A percentile compares a stretch with the other conserved stretches of the same genome.
Evolutionary conservation across 2,329 filamentous ascomycete species (phyloP).

Genomic region (Talaromyces islandicus): DNA sequence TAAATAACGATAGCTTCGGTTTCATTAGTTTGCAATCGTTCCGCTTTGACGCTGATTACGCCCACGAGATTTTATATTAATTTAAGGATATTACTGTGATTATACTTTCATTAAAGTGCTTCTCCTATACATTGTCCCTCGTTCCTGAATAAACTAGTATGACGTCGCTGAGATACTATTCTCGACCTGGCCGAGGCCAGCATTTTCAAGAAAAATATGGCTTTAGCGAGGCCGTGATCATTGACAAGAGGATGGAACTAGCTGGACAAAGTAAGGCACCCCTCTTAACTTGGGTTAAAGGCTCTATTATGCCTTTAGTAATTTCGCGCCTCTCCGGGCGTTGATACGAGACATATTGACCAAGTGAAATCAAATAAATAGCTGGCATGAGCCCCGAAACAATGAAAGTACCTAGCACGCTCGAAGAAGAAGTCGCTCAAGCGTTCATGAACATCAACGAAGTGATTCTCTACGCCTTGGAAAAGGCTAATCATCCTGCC

Average conservation of each 20-base stretch:
- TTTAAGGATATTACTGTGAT: too few species aligned
- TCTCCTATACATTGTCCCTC: not conserved
- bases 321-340: too few species aligned
- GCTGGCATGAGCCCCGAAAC: slow-evolving; percentile 9
- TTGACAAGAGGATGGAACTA: slow-evolving; percentile 4
- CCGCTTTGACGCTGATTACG: too few species aligned
- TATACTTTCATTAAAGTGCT: too few species aligned
- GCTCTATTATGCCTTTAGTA: not conserved
- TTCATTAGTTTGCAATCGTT: too few species aligned
- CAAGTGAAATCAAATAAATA: not conserved
- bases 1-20: too few species aligned
- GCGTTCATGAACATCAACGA: slow-evolving; percentile 10
- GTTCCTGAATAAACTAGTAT: not conserved
- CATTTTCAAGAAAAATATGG: slow-evolving; percentile 9
- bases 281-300: not conserved
- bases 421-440: slow-evolving; percentile 9
- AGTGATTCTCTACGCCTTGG: slow-evolving; percentile 8
- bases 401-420: not conserved
- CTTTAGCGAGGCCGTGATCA: slow-evolving; percentile 9
- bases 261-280: slow-evolving; percentile 4
- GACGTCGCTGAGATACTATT: slow-evolving; percentile 5
- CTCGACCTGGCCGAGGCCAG: slow-evolving; percentile 7
- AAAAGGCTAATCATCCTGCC: slow-evolving; percentile 1
- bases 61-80: too few species aligned
- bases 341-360: not conserved